These are phyloP conservation scores for Calonectria fujianensis DNA, from an alignment of 2,329 filamentous ascomycete genomes.

Conservation along the genomic window DNA sequence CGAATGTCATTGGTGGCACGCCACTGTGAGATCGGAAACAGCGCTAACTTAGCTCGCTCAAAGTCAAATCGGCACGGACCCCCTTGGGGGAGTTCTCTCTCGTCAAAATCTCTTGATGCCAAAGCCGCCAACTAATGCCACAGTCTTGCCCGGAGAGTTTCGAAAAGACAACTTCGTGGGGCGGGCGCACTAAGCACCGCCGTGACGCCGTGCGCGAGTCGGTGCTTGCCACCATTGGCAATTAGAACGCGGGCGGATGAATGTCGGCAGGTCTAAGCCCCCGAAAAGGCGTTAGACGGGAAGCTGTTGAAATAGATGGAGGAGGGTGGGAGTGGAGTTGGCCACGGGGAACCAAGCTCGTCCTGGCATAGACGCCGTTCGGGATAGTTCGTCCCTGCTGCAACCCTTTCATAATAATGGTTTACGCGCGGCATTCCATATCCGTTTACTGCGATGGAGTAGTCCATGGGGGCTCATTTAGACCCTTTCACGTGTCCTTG, in stretches of 20 bases:
- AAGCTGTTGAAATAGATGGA: neutral
- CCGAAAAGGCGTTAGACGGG: slow-evolving; percentile 1
- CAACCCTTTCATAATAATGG: slow-evolving; percentile 7
- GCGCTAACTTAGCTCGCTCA: neutral
- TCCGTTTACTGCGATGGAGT: neutral
- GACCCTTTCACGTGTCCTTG: neutral
- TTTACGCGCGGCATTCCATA: slow-evolving; percentile 14
- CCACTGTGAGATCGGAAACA: slow-evolving; percentile 23
- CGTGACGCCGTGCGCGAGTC: slow-evolving; percentile 20
- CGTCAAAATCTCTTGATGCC: neutral
- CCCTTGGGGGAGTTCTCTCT: neutral
- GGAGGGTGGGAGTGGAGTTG: slow-evolving; percentile 21
- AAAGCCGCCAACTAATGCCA: neutral
- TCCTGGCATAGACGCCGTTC: slow-evolving; percentile 20
- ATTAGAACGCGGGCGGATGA: slow-evolving; percentile 19
- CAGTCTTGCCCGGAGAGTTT: slow-evolving; percentile 1
- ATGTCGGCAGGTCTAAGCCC: slow-evolving; percentile 1
- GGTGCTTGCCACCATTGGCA: neutral
- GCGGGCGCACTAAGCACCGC: slow-evolving; percentile 22
- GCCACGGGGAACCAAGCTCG: neutral
- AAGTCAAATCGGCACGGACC: slow-evolving; percentile 20
- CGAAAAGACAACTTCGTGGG: slow-evolving; percentile 12
- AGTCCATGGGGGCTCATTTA: neutral
- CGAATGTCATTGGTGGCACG: slow-evolving; percentile 17
- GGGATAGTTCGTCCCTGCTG: neutral